Conservation (phyloP, 441 rosid species). For the Erodium moschatum region DNA sequence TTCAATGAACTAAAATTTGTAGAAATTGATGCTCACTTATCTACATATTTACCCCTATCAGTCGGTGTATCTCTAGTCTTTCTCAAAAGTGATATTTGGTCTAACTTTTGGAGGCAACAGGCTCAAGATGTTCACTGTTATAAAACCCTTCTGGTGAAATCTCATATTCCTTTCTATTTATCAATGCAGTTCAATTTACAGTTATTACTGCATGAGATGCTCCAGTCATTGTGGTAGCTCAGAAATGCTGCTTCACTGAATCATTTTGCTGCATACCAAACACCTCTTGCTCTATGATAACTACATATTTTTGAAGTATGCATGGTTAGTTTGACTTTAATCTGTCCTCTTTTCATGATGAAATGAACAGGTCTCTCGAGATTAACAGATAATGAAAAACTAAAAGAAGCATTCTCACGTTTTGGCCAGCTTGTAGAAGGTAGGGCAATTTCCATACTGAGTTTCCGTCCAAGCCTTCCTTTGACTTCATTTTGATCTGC, state of each 20-base stretch:
- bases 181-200: too few relatives aligned
- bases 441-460: slow-evolving; percentile 15
- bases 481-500: not conserved
- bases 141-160: not conserved
- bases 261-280: not conserved
- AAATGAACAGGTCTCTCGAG: slow-evolving; percentile 58
- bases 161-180: too few relatives aligned
- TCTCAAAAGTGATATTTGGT: not conserved
- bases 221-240: not conserved
- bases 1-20: not conserved
- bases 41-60: not conserved
- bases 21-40: not conserved
- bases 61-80: not conserved
- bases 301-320: slow-evolving; percentile 7
- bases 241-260: not conserved
- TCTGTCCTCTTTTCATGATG: slow-evolving; percentile 13
- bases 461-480: not conserved
- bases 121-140: not conserved
- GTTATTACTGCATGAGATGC: not conserved
- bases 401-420: slow-evolving; percentile 60
- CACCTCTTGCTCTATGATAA: not conserved
- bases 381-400: slow-evolving; percentile 62
- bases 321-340: slow-evolving; percentile 2
- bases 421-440: slow-evolving; percentile 79
- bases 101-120: not conserved